Conservation (phyloP, 2,329 filamentous ascomycete species). For the Ceratocystis huliohia region DNA sequence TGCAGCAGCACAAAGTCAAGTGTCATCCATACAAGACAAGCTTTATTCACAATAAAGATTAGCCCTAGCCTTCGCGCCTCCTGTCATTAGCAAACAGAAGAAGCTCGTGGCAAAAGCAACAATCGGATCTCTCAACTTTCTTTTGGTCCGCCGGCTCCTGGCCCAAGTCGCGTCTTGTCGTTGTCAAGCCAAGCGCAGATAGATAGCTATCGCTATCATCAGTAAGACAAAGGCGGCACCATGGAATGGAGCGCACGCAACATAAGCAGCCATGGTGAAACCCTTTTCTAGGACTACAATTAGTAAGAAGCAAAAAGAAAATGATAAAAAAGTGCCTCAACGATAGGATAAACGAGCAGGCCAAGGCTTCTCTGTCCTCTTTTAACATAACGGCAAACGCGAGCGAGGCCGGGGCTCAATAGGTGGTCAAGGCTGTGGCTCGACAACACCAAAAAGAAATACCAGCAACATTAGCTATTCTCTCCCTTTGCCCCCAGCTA, state of each 20-base stretch:
- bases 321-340: background rate
- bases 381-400: background rate
- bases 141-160: too few species aligned
- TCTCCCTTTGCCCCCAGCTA: background rate
- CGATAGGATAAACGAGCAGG: too few species aligned
- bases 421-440: background rate
- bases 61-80: background rate
- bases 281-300: background rate
- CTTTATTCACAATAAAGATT: background rate
- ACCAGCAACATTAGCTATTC: background rate
- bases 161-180: background rate
- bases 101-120: background rate
- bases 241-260: background rate
- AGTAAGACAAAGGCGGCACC: background rate
- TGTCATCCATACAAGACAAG: conserved; percentile 7
- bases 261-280: background rate
- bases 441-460: background rate
- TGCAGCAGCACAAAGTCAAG: background rate
- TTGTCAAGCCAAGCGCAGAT: background rate
- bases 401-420: background rate
- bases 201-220: background rate
- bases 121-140: too few species aligned
- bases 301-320: background rate
- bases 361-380: background rate
- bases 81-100: background rate